Base-by-base conservation (phyloP, 2,329 filamentous ascomycete species). In the Neonectria ditissima region DNA sequence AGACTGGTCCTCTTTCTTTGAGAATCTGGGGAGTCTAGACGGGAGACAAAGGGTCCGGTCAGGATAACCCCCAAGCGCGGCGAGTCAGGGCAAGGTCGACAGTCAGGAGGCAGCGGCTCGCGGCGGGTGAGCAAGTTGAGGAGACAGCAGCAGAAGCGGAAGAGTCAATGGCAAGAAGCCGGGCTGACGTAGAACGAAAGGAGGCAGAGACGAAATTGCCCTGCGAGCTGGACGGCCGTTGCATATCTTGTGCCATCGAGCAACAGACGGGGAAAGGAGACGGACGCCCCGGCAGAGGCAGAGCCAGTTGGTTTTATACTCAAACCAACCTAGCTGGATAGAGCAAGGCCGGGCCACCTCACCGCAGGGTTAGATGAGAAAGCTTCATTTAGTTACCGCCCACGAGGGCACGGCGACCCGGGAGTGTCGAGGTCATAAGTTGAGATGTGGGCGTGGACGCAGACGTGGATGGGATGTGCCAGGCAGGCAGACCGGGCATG, bases 231-330 rank as follows among this genome's bases (percentile, higher is more conserved):
- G 75, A 79, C 72, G 71, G 74, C 76, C 70, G 76, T 75, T 78
- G 79, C 76, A 71, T 77, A 76, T 78, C 78, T 81, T 77, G 79
- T 80, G 78, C 79, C 80, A 80, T 71, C 70, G 71, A 77, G 63
- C 71, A 71, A 68, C 37, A 66, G 72, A 76, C 71, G 72, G 75
- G 75, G 76, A 69, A 62, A 37, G 76, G 75, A 55, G 60, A 54
- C 54, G 54, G 60, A 54, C 54, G 54, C 55, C 66, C 59, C 65
- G 70, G 56, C 71, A 74, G 75, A 77, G 75, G 76, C 76, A 77
- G 75, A 75, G 76, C 75, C 72, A 76, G 73, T 79, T 78, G 76
- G 68, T 73, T 81, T 80, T 79, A 79, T 79, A 79, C 72, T 73
- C 68, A 60, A 68, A 67, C 68, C 62, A 68, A 62, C 55, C 44